These are phyloP conservation scores for Aspergillus sp. DNA, from an alignment of 2,329 filamentous ascomycete genomes.

Conservation along the genomic window DNA sequence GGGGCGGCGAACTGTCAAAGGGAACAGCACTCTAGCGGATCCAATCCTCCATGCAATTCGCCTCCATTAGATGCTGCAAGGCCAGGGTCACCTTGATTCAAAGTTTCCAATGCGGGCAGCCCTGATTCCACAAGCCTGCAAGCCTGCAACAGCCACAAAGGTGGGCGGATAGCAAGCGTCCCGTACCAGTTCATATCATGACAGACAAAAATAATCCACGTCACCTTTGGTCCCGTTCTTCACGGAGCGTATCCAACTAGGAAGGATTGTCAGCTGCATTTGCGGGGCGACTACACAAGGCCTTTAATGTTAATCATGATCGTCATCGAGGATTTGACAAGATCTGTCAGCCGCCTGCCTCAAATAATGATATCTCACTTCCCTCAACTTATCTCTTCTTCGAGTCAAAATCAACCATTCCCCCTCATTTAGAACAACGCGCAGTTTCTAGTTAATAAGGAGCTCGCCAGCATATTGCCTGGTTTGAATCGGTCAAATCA, in stretches of 20 bases:
- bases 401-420: conserved; percentile 15
- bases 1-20: conserved; percentile 31
- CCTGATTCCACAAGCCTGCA: conserved; percentile 22
- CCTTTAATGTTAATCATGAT: conserved; percentile 23
- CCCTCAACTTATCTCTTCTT: conserved; percentile 9
- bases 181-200: conserved; percentile 27
- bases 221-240: conserved; percentile 24
- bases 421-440: conserved; percentile 11
- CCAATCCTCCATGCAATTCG: conserved; percentile 15
- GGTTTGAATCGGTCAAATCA: background rate
- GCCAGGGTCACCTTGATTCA: conserved; percentile 8
- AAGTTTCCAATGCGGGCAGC: conserved; percentile 10
- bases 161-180: conserved; percentile 25
- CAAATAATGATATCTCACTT: conserved; percentile 15
- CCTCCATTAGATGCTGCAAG: conserved; percentile 9
- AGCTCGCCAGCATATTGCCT: conserved; percentile 1
- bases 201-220: conserved; percentile 32
- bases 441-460: conserved; percentile 11
- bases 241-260: conserved; percentile 21
- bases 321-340: conserved; percentile 19
- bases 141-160: conserved; percentile 28
- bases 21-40: conserved; percentile 16
- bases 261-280: conserved; percentile 21
- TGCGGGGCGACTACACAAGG: conserved; percentile 26
- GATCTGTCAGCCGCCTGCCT: conserved; percentile 19